Conservation (phyloP, 371 early-diverging fungal species). For the Gilbertella persicaria region DNA sequence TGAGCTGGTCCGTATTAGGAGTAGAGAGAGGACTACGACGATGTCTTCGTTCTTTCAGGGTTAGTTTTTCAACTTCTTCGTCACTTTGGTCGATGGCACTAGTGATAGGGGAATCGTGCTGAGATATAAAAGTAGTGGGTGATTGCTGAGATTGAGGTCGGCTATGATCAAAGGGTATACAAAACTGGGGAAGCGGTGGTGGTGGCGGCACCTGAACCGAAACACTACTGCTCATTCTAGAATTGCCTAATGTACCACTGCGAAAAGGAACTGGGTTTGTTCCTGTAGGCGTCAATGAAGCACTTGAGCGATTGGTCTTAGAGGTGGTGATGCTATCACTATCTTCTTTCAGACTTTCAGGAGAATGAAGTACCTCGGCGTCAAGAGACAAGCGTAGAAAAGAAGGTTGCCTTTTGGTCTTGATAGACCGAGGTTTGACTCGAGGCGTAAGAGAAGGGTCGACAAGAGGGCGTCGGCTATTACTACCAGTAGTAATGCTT, state of each 20-base stretch:
- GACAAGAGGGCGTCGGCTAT: conserved; percentile 8
- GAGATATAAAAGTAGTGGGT: background rate
- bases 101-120: conserved; percentile 5
- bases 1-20: conserved; percentile 16
- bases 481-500: too few relatives aligned
- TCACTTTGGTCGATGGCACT: background rate
- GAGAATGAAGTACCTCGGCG: conserved; percentile 23
- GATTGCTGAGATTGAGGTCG: conserved; percentile 3
- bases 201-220: conserved; percentile 1
- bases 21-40: conserved; percentile 14
- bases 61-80: conserved; percentile 5
- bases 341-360: conserved; percentile 9
- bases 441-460: conserved; percentile 14
- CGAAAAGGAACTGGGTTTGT: conserved; percentile 12
- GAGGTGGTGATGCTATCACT: conserved; percentile 12
- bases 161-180: background rate
- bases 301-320: conserved; percentile 8
- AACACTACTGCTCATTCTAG: conserved; percentile 1
- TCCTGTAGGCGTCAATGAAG: background rate
- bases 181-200: background rate
- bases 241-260: conserved; percentile 22
- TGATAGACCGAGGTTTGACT: conserved; percentile 14
- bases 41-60: conserved; percentile 22
- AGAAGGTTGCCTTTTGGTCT: conserved; percentile 18
- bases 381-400: conserved; percentile 40